phyloP scores from a whole-genome alignment of 495 filamentous ascomycete species.

The Cladorrhinum samala region DNA sequence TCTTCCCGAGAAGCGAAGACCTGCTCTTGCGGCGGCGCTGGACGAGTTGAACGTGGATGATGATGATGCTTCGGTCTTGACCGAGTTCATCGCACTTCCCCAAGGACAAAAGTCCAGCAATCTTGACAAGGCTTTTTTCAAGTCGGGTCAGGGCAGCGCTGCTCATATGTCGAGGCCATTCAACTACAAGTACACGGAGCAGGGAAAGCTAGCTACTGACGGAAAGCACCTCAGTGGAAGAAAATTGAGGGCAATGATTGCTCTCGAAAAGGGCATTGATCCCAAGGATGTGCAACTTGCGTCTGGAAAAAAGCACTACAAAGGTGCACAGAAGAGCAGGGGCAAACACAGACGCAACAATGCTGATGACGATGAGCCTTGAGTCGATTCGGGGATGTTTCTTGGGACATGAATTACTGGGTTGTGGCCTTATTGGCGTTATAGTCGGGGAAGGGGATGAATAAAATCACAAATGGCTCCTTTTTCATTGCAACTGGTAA shows the following conservation, averaged over 20 bases:
- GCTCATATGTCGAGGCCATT: conserved; percentile 77
- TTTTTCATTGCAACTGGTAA: too few species aligned
- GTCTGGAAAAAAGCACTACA: conserved; percentile 92
- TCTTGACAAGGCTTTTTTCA: conserved; percentile 86
- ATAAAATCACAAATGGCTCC: too few species aligned
- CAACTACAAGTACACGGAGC: conserved; percentile 77
- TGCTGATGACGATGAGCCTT: conserved; percentile 17
- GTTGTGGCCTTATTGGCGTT: not conserved
- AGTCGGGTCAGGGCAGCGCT: conserved; percentile 49
- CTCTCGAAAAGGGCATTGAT: conserved; percentile 77
- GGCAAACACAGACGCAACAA: conserved; percentile 34
- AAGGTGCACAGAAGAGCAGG: conserved; percentile 62
- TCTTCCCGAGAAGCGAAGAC: conserved; percentile 66
- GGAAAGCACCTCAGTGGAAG: conserved; percentile 71
- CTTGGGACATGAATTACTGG: not conserved
- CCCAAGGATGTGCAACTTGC: conserved; percentile 67
- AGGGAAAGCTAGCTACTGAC: conserved; percentile 48
- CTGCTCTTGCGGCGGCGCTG: conserved; percentile 47
- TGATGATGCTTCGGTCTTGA: conserved; percentile 36
- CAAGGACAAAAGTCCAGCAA: conserved; percentile 63
- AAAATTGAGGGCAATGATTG: conserved; percentile 78
- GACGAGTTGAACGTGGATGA: conserved; percentile 27
- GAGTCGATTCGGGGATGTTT: not conserved
- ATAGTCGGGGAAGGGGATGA: too few species aligned
- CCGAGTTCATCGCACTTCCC: conserved; percentile 41